Base-by-base conservation (phyloP, 208 protist species). In the Novymonas esmeraldas region DNA sequence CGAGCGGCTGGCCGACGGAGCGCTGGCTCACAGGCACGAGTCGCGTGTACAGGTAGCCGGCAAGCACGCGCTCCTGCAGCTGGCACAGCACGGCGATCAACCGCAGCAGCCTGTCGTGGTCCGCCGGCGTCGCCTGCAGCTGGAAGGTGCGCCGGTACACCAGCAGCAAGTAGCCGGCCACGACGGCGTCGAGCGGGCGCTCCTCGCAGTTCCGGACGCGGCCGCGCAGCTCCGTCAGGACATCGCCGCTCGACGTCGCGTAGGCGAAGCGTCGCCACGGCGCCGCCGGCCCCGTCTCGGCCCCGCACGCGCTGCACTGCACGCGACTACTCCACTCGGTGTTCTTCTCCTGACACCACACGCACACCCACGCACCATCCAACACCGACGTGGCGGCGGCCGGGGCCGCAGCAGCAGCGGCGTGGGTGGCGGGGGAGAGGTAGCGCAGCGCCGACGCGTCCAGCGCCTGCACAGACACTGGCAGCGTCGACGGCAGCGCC, bases 291-390 rank as follows among this genome's bases (percentile, higher is more conserved):
- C 90, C 90, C 2, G 88, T 96, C 51, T 93, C 83, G 9, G 88
- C 88, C 14, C 84, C 85, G 50, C 90, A 96, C 14, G 87, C 86
- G 28, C 48, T 45, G 73, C 90, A 96, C 55, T 83, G 77, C 34
- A 87, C 58, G 11, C 90, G 87, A 44, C 78, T 87, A 41, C 64
- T 66, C 81, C 83, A 93, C 80, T 78, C 80, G 0, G 74, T 67
- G 63, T 96, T 90, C 18, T 70, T 57, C 61, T 91, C 85, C 26
- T 86, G 88, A 52, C 90, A 96, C 88, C 90, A 96, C 38, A 94
- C 83, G 67, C 90, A 96, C 0, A 61, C 71, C 88, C 90, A 96
- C 28, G 70, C 78, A 7, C 87, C 90, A 48, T 88, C 82, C 24
- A 44, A 33, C 14, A 18, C 34, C 13, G 50, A 38, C 13, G 22